Conservation (phyloP, 176 grass and related monocot genomes). For the Triticum dicoccoides region DNA sequence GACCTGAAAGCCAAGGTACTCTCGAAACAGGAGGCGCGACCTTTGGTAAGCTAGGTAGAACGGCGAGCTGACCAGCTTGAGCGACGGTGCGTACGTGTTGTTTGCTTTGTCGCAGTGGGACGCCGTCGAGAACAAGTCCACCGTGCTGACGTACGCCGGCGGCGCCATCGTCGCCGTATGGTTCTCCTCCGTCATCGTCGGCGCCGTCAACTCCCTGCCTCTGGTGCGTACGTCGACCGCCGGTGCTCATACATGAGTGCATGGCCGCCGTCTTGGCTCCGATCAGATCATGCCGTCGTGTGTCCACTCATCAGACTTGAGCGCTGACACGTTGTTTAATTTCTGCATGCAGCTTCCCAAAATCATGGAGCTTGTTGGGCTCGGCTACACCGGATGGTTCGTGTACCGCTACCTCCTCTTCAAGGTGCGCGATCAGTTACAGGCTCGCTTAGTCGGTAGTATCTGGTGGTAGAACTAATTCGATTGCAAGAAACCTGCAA, state of each 20-base stretch:
- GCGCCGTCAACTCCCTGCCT: conserved; percentile 84
- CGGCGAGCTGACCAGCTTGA: not conserved
- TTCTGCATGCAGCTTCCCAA: conserved; percentile 81
- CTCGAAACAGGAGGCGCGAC: not conserved
- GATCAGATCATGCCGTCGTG: no score
- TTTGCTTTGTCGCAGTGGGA: conserved; percentile 58
- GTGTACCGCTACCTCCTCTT: conserved; percentile 96
- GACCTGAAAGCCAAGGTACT: conserved; percentile 80
- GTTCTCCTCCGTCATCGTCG: conserved; percentile 75
- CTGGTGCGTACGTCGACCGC: conserved; percentile 45
- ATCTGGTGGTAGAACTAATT: not conserved
- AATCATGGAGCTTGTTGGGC: conserved; percentile 82
- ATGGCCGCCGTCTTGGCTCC: not conserved
- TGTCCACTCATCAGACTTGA: not conserved
- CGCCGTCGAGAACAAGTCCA: conserved; percentile 83
- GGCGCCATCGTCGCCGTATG: conserved; percentile 72
- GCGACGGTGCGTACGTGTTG: not conserved
- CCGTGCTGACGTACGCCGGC: conserved; percentile 75
- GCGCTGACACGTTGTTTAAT: not conserved
- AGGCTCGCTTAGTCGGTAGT: not conserved
- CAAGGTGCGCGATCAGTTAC: conserved; percentile 50
- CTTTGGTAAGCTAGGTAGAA: no score
- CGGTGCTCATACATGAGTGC: not conserved
- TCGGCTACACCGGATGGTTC: conserved; percentile 93
- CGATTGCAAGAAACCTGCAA: not conserved